Conservation (phyloP, 2,329 filamentous ascomycete species). For the Aspergillus alliaceus region DNA sequence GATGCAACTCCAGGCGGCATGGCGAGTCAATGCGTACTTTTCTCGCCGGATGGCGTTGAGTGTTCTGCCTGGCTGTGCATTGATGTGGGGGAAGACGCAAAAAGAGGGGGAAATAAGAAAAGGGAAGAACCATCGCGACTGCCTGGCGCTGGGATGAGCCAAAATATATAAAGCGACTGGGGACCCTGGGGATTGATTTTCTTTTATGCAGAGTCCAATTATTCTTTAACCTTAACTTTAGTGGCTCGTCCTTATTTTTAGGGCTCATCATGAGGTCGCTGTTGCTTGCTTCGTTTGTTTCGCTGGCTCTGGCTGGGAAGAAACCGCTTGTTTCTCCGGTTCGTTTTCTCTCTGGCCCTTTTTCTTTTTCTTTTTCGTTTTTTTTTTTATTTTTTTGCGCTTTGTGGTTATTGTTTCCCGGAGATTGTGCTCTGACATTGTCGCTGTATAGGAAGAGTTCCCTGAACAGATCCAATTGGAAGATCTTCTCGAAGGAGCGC, state of each 20-base stretch:
- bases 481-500: constrained; percentile 59
- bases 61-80: neutral
- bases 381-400: neutral
- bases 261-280: constrained; percentile 11
- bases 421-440: neutral
- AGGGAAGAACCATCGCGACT: too few relatives aligned
- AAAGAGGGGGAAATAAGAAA: neutral
- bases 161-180: neutral
- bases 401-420: too few relatives aligned
- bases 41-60: neutral
- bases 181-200: neutral
- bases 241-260: neutral
- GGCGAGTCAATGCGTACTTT: neutral
- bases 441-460: constrained; percentile 17
- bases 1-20: constrained; percentile 13
- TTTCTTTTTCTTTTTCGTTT: neutral
- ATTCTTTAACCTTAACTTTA: neutral
- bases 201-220: neutral
- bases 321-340: constrained; percentile 12
- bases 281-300: constrained; percentile 8
- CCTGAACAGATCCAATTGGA: constrained; percentile 49
- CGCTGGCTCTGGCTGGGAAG: constrained; percentile 7
- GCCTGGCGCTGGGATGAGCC: too few relatives aligned
- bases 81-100: neutral
- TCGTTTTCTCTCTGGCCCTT: neutral